phyloP scores from a whole-genome alignment of 306 rosid genomes.

The Fagus crenata region DNA sequence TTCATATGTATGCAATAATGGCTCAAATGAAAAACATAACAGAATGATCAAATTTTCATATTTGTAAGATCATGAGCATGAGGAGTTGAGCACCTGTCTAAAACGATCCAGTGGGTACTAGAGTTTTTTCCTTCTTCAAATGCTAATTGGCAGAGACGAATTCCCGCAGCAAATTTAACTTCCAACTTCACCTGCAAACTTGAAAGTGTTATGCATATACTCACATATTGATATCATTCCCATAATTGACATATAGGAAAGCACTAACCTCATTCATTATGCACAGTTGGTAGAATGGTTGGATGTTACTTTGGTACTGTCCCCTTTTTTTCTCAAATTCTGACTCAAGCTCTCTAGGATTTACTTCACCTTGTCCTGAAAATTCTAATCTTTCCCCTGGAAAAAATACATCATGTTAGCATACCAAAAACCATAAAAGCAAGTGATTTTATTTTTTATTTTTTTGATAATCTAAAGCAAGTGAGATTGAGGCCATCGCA shows the following conservation, averaged over 20 bases:
- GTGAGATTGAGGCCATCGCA: not conserved
- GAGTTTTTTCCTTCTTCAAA: slow-evolving; percentile 10
- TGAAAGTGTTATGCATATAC: not conserved
- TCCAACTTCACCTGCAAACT: slow-evolving; percentile 26
- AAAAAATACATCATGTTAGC: not conserved
- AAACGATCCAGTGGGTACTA: slow-evolving; percentile 22
- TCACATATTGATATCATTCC: not conserved
- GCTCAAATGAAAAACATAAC: not conserved
- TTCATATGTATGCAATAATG: not conserved
- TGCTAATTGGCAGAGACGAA: slow-evolving; percentile 17
- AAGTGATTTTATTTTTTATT: not conserved
- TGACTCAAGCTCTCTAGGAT: slow-evolving; percentile 21
- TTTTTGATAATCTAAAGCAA: too few relatives aligned
- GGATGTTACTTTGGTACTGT: slow-evolving; percentile 19
- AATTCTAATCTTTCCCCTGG: slow-evolving; percentile 24
- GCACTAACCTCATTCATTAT: slow-evolving; percentile 18
- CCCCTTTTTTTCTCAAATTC: slow-evolving; percentile 16
- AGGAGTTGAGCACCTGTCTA: slow-evolving; percentile 28
- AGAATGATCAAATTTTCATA: not conserved
- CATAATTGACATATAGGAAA: not conserved
- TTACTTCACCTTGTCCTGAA: slow-evolving; percentile 8
- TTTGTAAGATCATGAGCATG: not conserved
- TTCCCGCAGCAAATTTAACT: slow-evolving; percentile 25
- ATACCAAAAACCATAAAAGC: not conserved
- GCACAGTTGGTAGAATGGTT: slow-evolving; percentile 17